Evolutionary conservation across 2,329 filamentous ascomycete species (phyloP).

Genomic region (Penicillium sumatraense): DNA sequence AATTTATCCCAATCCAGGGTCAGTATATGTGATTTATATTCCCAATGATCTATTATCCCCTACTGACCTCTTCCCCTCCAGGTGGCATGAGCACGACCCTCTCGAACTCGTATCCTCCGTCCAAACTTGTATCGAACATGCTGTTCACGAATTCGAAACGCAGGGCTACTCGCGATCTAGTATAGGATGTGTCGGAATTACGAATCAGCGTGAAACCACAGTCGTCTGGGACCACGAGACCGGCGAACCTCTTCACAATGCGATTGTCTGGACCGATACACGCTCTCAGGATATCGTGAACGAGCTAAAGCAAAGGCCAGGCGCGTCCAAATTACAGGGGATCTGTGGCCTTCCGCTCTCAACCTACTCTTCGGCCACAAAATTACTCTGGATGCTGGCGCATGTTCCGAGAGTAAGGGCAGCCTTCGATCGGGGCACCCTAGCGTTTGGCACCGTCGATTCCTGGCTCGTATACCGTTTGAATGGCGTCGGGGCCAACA

Average conservation of each 20-base stretch:
- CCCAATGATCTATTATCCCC: neutral
- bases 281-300: slow-evolving; percentile 75
- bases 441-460: slow-evolving; percentile 87
- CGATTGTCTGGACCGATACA: slow-evolving; percentile 89
- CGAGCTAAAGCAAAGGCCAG: slow-evolving; percentile 70
- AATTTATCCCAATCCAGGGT: slow-evolving; percentile 83
- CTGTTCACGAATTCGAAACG: slow-evolving; percentile 69
- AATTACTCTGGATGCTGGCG: slow-evolving; percentile 79
- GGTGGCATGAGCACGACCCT: slow-evolving; percentile 89
- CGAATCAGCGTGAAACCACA: slow-evolving; percentile 88
- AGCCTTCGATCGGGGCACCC: slow-evolving; percentile 73
- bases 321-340: slow-evolving; percentile 68
- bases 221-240: slow-evolving; percentile 82
- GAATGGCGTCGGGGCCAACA: slow-evolving; percentile 66
- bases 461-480: slow-evolving; percentile 85
- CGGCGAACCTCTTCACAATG: slow-evolving; percentile 79
- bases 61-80: slow-evolving; percentile 38
- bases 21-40: slow-evolving; percentile 40
- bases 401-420: slow-evolving; percentile 72
- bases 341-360: slow-evolving; percentile 81
- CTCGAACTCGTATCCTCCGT: slow-evolving; percentile 75
- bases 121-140: slow-evolving; percentile 76
- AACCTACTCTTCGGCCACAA: slow-evolving; percentile 85
- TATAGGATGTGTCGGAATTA: slow-evolving; percentile 80
- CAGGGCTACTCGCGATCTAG: slow-evolving; percentile 66